Evolutionary conservation across 2,329 filamentous ascomycete species (phyloP), one percentile per base, ranked within the genome.

Genomic region (Pestalotiopsis sp.): DNA sequence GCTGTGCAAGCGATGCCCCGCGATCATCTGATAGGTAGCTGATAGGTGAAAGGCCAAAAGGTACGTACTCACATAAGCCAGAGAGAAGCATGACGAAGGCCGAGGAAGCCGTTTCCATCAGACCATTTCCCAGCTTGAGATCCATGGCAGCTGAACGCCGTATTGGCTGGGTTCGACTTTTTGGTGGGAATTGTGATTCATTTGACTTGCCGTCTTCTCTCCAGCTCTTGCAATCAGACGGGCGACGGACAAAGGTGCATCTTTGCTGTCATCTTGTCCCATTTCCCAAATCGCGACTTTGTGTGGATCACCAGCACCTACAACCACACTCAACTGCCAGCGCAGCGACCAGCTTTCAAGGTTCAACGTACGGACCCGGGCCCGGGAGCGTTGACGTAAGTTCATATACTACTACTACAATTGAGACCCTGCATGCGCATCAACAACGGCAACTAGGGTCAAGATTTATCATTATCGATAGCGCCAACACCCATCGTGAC

Each of bases 1-100:
- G 45, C 45, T 52, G 45, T 52, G 45, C 45, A 52, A 20, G 14
- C 11, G 45, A 17, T 52, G 45, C 45, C 45, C 45, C 45, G 14
- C 14, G 14, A 20, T 17, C 20, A 17, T 20, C 45, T 17, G 45
- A 14, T 52, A 17, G 14, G 45, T 6, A 52, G 45, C 31, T 52
- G 45, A 17, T 52, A 17, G 13, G 45, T 52, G 45, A n/a, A 23
- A 23, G 23, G 56, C 56, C 56, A 59, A 25, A n/a, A 27, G 6
- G 3, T 59, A 23, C 57, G n/a, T 36, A 13, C 57, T 17, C 25
- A 59, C 57, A n/a, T 36, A 25, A 59, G 23, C 23, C 25, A 59
- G 25, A 13, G 13, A 49, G 66, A 68, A 69, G 41, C 68, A 69
- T 67, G 68, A 67, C 68, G 69, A 79, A 80, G 73, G 73, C 76